Evolutionary conservation across 2,329 filamentous ascomycete species (phyloP), one percentile per base, ranked within the genome.

Genomic region (Myriosclerotinia curreyana): DNA sequence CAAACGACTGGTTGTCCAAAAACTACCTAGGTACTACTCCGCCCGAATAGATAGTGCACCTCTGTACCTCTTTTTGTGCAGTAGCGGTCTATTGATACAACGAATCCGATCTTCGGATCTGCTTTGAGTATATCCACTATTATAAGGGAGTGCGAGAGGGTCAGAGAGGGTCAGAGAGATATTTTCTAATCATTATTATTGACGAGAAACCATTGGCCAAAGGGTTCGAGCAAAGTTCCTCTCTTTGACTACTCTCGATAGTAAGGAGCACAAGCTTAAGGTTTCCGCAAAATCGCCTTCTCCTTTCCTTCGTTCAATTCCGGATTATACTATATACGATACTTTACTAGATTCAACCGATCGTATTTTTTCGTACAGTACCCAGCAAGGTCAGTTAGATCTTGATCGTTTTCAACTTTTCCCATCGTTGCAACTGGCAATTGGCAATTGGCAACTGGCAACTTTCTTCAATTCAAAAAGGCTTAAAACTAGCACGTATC

Each of bases 31-130:
- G 28, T 31, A 31, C 53, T 44, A 38, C n/a, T n/a, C 53, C 31
- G 53, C 22, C n/a, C 34, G n/a, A 31, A 44, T 25, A 61, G 49
- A 44, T 52, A 61, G 25, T 31, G 20, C 20, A 34, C 12, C 8
- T 48, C 17, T 38, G 25, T 17, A 22, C 2, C 25, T 54, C n/a
- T 34, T 22, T 40, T 40, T 40, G 36, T 53, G 49, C 59, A 52
- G 46, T 53, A 34, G 59, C 59, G 59, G 59, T 61, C 59, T 61
- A 53, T 51, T 8, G 20, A 61, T 40, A 38, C 34, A 52, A 31
- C 46, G 36, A 42, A 58, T 58, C 25, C 40, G 22, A 46, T 31
- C 40, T 46, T 46, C n/a, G 42, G 15, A 46, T 46, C 46, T 22
- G 28, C 17, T 8, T 34, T 46, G 25, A 34, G 20, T 22, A 46